Conservation (phyloP, 805 yeast genomes). For the Sungouiella thailandica region DNA sequence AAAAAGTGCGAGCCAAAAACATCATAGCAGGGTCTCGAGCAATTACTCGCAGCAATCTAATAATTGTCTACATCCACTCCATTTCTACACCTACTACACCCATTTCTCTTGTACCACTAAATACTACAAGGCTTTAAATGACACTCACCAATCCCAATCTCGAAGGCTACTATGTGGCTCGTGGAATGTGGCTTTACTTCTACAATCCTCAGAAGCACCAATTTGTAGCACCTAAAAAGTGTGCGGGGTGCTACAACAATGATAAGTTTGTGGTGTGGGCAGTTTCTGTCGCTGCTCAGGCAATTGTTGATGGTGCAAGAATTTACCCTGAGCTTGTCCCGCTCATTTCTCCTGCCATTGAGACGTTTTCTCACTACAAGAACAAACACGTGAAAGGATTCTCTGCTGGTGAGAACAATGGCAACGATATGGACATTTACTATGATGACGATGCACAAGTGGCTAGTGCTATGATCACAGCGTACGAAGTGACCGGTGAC, state of each 20-base stretch:
- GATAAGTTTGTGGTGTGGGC: conserved; percentile 66
- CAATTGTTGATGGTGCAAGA: conserved; percentile 61
- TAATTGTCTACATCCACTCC: too few relatives aligned
- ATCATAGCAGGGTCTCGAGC: too few relatives aligned
- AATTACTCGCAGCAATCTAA: too few relatives aligned
- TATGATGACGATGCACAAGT: conserved; percentile 77
- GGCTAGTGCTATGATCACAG: conserved; percentile 57
- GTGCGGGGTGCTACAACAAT: conserved; percentile 43
- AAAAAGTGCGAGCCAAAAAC: too few relatives aligned
- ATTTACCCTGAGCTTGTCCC: conserved; percentile 49
- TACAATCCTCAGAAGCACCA: conserved; percentile 34
- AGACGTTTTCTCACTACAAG: conserved; percentile 47
- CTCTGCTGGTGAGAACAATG: conserved; percentile 59
- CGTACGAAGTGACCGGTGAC: conserved; percentile 64
- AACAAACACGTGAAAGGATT: conserved; percentile 49
- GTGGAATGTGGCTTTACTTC: conserved; percentile 38
- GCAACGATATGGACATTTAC: conserved; percentile 59
- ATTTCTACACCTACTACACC: too few relatives aligned
- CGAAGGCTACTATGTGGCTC: conserved; percentile 30
- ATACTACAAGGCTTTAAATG: too few relatives aligned
- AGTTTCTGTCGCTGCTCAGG: conserved; percentile 59
- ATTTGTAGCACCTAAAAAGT: conserved; percentile 32
- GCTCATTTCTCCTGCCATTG: conserved; percentile 47
- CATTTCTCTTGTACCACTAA: too few relatives aligned
- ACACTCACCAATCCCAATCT: conserved; percentile 30